These are phyloP conservation scores for Globisporangium cystogenes DNA, from an alignment of 352 stramenopile species.

Conservation along the genomic window DNA sequence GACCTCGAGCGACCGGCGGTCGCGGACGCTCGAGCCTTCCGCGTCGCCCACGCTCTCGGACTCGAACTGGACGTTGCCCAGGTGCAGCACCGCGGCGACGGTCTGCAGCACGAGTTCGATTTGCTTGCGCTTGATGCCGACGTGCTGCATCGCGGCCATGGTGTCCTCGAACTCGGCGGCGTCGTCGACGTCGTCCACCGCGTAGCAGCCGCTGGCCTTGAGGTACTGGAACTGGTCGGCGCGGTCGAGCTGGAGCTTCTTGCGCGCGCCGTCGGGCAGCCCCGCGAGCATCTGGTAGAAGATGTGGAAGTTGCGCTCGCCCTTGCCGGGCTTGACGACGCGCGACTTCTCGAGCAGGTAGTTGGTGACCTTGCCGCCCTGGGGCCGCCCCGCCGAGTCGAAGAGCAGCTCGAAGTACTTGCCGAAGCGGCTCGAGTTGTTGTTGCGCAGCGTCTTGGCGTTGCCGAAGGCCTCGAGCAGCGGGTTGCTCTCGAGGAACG, in stretches of 20 bases:
- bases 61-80: constrained; percentile 84
- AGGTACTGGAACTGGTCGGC: constrained; percentile 87
- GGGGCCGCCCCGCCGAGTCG: too few species aligned
- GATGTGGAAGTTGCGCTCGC: constrained; percentile 85
- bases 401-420: constrained; percentile 92
- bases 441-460: constrained; percentile 81
- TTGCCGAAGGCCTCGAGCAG: constrained; percentile 90
- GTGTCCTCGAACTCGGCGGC: constrained; percentile 86
- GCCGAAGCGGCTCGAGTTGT: constrained; percentile 90
- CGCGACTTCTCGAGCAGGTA: constrained; percentile 95
- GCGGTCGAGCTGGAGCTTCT: constrained; percentile 67
- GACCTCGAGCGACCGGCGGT: constrained; percentile 53
- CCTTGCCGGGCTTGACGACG: constrained; percentile 72
- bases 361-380: too few species aligned
- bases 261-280: constrained; percentile 40
- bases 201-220: constrained; percentile 82
- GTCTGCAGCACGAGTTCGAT: constrained; percentile 87
- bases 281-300: constrained; percentile 86
- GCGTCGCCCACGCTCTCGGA: constrained; percentile 60
- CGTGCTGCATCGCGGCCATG: constrained; percentile 84
- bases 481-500: constrained; percentile 88
- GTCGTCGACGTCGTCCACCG: constrained; percentile 90
- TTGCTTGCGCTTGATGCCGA: constrained; percentile 86
- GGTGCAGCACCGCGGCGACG: constrained; percentile 79
- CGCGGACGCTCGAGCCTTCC: constrained; percentile 41